Conservation (phyloP, 768 basidiomycete species). For the Pholiota conissans region DNA sequence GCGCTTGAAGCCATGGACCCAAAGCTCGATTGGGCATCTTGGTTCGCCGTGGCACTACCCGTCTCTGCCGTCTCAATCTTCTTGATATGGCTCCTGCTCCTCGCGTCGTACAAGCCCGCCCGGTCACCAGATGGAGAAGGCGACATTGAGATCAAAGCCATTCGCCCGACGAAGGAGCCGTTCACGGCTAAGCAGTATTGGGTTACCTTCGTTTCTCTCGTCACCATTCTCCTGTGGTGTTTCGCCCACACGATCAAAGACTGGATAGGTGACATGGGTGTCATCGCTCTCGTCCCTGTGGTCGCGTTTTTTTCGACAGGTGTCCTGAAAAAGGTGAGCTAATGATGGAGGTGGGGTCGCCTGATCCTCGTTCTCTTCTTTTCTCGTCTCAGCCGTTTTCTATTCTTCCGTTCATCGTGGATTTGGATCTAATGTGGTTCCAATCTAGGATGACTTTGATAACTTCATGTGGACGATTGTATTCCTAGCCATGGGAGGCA, state of each 20-base stretch:
- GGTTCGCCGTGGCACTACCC: constrained; percentile 94
- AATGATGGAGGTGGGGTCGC: constrained; percentile 5
- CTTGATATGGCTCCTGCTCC: constrained; percentile 88
- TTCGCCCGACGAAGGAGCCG: constrained; percentile 78
- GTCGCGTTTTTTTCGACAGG: constrained; percentile 94
- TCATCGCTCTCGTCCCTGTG: constrained; percentile 92
- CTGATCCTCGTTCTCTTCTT: constrained; percentile 4
- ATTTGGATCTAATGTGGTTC: constrained; percentile 1
- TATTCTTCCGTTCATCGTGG: background rate
- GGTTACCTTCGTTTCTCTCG: constrained; percentile 79
- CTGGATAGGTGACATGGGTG: constrained; percentile 92
- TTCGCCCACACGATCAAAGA: constrained; percentile 76
- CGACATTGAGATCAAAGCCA: constrained; percentile 79
- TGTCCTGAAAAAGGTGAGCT: constrained; percentile 82
- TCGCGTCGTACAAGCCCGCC: constrained; percentile 78
- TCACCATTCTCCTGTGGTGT: constrained; percentile 91
- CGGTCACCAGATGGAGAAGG: constrained; percentile 72
- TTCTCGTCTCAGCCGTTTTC: background rate
- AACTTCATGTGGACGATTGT: constrained; percentile 94
- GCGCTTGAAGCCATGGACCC: constrained; percentile 87
- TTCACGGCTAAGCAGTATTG: constrained; percentile 89
- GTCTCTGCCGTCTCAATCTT: constrained; percentile 85
- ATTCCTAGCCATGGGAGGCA: constrained; percentile 97
- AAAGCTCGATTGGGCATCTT: constrained; percentile 81
- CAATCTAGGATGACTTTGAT: constrained; percentile 84